Conservation (phyloP, 495 filamentous ascomycete species). For the Aspergillus saccharolyticus region DNA sequence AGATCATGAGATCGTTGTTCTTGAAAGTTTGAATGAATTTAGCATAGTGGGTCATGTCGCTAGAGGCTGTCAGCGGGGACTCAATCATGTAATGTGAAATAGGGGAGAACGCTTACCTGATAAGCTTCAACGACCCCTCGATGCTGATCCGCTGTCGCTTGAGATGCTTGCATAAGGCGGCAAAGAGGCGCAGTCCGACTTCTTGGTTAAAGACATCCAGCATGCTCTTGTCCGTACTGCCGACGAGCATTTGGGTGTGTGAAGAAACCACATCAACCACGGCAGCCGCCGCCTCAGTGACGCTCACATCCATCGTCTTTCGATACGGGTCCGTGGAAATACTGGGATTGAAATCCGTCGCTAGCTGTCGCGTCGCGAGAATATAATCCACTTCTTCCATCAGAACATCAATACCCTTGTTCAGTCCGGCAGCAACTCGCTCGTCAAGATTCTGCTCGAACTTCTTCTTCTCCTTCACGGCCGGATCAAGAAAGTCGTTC, state of each 20-base stretch:
- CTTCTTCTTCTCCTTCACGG: conserved; percentile 89
- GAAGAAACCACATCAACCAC: conserved; percentile 80
- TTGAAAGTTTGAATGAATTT: conserved; percentile 73
- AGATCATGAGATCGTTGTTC: conserved; percentile 76
- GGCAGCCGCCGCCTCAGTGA: conserved; percentile 68
- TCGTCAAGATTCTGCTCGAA: conserved; percentile 99
- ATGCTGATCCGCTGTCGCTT: conserved; percentile 91
- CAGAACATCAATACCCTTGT: conserved; percentile 95
- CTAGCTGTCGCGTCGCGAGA: conserved; percentile 78
- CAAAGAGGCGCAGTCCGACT: conserved; percentile 87
- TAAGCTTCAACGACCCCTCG: conserved; percentile 85
- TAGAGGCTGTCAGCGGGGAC: conserved; percentile 26
- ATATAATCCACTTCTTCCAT: conserved; percentile 98
- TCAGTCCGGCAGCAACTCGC: conserved; percentile 89
- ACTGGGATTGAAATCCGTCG: conserved; percentile 86
- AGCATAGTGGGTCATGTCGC: conserved; percentile 93
- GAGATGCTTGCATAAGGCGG: conserved; percentile 89
- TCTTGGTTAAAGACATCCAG: conserved; percentile 99
- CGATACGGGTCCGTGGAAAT: conserved; percentile 40
- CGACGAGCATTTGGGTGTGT: conserved; percentile 86
- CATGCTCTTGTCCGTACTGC: conserved; percentile 93
- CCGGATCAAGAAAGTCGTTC: conserved; percentile 90
- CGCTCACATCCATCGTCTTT: conserved; percentile 67
- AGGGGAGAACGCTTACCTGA: conserved; percentile 51
- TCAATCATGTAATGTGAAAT: background rate